These are phyloP conservation scores for Inonotus obliquus DNA, from an alignment of 1,284 basidiomycete genomes.

Conservation along the genomic window DNA sequence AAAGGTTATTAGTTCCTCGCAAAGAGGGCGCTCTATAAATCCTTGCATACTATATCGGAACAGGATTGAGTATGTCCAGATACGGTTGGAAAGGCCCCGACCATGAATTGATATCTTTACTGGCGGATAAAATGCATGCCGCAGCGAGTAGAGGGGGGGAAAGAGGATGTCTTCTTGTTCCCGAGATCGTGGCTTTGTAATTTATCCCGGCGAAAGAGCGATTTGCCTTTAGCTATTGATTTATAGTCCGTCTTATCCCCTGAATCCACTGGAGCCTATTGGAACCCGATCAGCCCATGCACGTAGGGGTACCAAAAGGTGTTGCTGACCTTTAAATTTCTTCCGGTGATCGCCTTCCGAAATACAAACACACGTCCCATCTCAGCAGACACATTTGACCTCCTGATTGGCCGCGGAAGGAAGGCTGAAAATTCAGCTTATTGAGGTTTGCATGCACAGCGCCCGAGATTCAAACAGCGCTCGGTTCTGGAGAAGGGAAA, in stretches of 20 bases:
- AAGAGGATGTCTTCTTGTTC: conserved; percentile 5
- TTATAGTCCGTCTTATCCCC: conserved; percentile 5
- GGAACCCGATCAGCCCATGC: background rate
- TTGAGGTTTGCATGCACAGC: background rate
- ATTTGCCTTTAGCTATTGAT: conserved; percentile 2
- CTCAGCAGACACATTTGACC: background rate
- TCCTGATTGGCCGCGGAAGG: background rate
- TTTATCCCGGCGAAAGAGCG: conserved; percentile 7
- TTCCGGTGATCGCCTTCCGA: conserved; percentile 2
- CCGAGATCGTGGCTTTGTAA: conserved; percentile 15
- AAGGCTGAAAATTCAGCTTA: background rate
- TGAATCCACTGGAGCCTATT: background rate
- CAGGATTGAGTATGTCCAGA: conserved; percentile 11
- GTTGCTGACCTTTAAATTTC: conserved; percentile 1
- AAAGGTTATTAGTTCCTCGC: conserved; percentile 5
- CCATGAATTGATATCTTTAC: conserved; percentile 2
- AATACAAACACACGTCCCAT: background rate
- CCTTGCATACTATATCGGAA: conserved; percentile 1
- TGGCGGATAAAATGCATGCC: background rate
- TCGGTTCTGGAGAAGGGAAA: conserved; percentile 2
- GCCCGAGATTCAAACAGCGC: background rate
- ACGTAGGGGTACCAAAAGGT: background rate
- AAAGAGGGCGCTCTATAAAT: conserved; percentile 7
- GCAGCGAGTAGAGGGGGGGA: background rate
- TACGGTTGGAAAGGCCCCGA: conserved; percentile 12